Conservation (phyloP, 2,329 filamentous ascomycete genomes). For the Pseudocercospora fijiensis region DNA sequence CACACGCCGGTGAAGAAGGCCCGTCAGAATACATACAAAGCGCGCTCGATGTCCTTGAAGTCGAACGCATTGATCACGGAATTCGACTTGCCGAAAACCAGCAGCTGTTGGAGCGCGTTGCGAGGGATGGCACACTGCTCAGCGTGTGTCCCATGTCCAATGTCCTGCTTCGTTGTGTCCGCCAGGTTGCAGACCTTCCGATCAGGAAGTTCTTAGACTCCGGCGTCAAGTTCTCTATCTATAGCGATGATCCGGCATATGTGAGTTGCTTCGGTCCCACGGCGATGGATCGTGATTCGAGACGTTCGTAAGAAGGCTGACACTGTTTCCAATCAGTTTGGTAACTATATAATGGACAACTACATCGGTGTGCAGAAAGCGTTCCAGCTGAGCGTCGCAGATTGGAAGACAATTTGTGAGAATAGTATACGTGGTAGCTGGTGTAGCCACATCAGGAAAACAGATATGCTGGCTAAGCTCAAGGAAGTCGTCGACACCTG, state of each 20-base stretch:
- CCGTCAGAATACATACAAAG: conserved; percentile 64
- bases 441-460: conserved; percentile 64
- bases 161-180: conserved; percentile 60
- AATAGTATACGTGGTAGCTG: conserved; percentile 67
- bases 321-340: conserved; percentile 54
- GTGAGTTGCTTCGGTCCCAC: background rate
- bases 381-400: conserved; percentile 60
- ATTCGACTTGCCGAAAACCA: conserved; percentile 63
- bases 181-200: conserved; percentile 56
- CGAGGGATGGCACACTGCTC: conserved; percentile 58
- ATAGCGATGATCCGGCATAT: conserved; percentile 73
- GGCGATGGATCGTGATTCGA: background rate
- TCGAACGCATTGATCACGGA: conserved; percentile 72
- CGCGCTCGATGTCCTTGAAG: conserved; percentile 62
- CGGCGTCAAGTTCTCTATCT: conserved; percentile 68
- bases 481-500: conserved; percentile 20
- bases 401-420: conserved; percentile 65
- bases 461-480: conserved; percentile 49
- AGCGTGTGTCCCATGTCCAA: conserved; percentile 75
- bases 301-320: conserved; percentile 6
- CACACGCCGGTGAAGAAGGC: conserved; percentile 75
- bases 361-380: conserved; percentile 73
- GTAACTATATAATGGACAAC: conserved; percentile 71
- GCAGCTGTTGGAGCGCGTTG: conserved; percentile 59
- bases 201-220: conserved; percentile 62